Percentiles rank a stretch among this genome's conserved stretches.
These are phyloP conservation scores for Beauveria pseudobassiana DNA, from an alignment of 2,329 filamentous ascomycete genomes.

Conservation along the genomic window DNA sequence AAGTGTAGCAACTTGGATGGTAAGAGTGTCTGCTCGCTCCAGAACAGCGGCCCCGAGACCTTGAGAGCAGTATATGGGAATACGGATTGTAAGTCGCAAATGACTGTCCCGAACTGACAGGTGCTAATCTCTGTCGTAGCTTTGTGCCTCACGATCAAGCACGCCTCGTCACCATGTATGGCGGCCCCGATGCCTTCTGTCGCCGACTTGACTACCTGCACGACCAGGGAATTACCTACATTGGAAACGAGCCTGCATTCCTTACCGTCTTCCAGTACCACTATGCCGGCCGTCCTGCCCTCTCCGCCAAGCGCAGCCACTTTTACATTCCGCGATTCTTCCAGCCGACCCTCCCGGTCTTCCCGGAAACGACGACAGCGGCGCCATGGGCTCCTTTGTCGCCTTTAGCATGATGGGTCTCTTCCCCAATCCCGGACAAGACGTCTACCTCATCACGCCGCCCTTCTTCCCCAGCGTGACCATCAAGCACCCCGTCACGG, in stretches of 20 bases:
- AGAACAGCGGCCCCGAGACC: conserved; percentile 57
- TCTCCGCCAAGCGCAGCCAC: conserved; percentile 47
- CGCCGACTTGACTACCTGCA: conserved; percentile 57
- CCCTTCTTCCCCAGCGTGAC: conserved; percentile 58
- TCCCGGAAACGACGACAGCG: conserved; percentile 64
- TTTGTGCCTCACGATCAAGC: conserved; percentile 48
- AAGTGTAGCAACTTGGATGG: conserved; percentile 50
- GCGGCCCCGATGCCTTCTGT: conserved; percentile 50
- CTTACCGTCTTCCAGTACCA: conserved; percentile 62
- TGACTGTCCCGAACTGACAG: not conserved
- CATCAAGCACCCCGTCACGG: conserved; percentile 49
- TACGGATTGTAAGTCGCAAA: conserved; percentile 53
- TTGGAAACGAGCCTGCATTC: conserved; percentile 57
- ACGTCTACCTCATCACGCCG: conserved; percentile 64
- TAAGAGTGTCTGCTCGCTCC: conserved; percentile 50
- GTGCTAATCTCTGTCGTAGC: conserved; percentile 17
- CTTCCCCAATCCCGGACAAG: conserved; percentile 60
- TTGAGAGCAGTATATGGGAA: conserved; percentile 66
- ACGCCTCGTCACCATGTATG: conserved; percentile 49
- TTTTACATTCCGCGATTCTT: conserved; percentile 60
- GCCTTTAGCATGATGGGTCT: conserved; percentile 63
- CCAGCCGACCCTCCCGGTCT: conserved; percentile 51
- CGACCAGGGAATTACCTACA: conserved; percentile 55
- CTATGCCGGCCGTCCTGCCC: conserved; percentile 56
- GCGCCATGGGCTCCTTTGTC: conserved; percentile 62